Percentiles rank a stretch among this genome's conserved stretches.
Evolutionary conservation across 2,329 filamentous ascomycete genomes (phyloP).

Genomic region (Rutstroemia sp.): DNA sequence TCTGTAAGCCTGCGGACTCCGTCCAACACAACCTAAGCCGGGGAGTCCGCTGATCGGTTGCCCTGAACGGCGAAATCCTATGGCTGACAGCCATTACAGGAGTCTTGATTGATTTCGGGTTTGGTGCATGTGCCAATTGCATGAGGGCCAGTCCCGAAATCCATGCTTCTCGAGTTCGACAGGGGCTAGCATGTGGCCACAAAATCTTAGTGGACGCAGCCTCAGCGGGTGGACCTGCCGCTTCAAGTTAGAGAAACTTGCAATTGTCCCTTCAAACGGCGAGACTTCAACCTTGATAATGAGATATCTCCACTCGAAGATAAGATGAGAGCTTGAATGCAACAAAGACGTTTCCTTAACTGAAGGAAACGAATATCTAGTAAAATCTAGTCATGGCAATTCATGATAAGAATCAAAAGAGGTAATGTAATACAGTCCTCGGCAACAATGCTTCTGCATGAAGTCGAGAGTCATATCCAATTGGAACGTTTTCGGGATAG

Average conservation of each 20-base stretch:
- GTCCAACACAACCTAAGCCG: background rate
- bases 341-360: background rate
- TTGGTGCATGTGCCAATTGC: background rate
- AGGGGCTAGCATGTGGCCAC: background rate
- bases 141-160: background rate
- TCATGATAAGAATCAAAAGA: background rate
- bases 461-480: background rate
- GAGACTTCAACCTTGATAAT: background rate
- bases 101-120: background rate
- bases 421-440: too few species aligned
- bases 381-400: background rate
- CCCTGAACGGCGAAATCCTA: background rate
- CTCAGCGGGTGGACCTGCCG: slow-evolving; percentile 4
- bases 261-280: background rate
- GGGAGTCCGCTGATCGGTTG: background rate
- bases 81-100: background rate
- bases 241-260: background rate
- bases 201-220: background rate
- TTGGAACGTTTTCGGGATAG: background rate
- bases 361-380: background rate
- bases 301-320: slow-evolving; percentile 3
- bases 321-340: slow-evolving; percentile 3
- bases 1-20: background rate
- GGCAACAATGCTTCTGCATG: background rate
- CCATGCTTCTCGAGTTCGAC: slow-evolving; percentile 2